Base-by-base conservation (phyloP, 2,329 filamentous ascomycete species). In the Talaromyces verruculosus region DNA sequence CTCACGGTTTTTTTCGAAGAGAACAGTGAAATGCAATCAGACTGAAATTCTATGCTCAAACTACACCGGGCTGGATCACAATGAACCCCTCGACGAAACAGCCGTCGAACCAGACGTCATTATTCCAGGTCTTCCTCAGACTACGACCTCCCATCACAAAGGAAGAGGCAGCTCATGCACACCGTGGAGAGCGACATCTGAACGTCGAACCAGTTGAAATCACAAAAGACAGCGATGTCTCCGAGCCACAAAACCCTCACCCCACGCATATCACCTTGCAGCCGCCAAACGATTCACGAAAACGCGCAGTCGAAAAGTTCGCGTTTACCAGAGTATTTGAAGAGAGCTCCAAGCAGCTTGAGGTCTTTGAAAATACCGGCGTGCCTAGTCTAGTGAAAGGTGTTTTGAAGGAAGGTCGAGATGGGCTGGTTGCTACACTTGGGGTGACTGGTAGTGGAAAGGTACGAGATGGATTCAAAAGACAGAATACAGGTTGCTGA, bases 401-500 rank as follows among this genome's bases (percentile, higher is more conserved):
- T 22, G 93, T 97, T 3, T 76, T 99, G 39, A 87, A 89, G 61
- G 90, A 95, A 69, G 92, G 93, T 19, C 89, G 92, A 69, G 94
- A 98, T 84, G 93, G 92, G 10, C 81, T 98, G 65, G 82, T 99
- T 63, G 95, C 95, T 35, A 98, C 95, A 6, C 79, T 99, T 66
- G 95, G 95, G 17, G 93, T 97, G 51, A 97, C 94, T 7, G 95
- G 95, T 13, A 97, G 93, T 60, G 95, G 95, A 77, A 99, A 99
- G 88, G 94, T 96, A 57, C 66, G 58, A 61, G 33, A 25, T 25
- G n/a, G n/a, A 39, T 15, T 7, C 33, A 25, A n/a, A 22, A 25
- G n/a, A 37, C 6, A 39, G n/a, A 22, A 8, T n/a, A 30, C 13
- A 30, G 47, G 13, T 11, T 17, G 22, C 61, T 63, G 11, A 63